Percentiles rank a stretch among this genome's conserved stretches.
Evolutionary conservation across 768 basidiomycete genomes (phyloP).

Genomic region (Auricularia sp.): DNA sequence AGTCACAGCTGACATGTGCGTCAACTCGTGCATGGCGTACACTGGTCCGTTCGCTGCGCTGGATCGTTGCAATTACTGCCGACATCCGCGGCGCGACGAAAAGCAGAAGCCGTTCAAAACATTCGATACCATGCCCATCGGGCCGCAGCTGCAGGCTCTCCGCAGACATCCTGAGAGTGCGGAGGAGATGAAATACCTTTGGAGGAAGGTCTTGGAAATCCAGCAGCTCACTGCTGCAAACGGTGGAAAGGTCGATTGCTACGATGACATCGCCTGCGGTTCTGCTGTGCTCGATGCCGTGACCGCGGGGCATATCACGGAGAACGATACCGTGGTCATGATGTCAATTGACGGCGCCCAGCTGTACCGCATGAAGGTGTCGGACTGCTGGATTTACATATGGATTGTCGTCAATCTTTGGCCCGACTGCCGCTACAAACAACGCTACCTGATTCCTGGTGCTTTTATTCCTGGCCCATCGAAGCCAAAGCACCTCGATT

Average conservation of each 20-base stretch:
- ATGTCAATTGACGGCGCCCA: conserved; percentile 33
- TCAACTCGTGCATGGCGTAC: conserved; percentile 16
- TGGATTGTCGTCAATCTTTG: conserved; percentile 21
- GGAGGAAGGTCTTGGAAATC: background rate
- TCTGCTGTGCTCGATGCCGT: conserved; percentile 18
- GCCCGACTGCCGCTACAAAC: conserved; percentile 22
- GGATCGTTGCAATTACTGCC: conserved; percentile 11
- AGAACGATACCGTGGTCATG: conserved; percentile 25
- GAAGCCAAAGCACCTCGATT: conserved; percentile 24
- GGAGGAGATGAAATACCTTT: conserved; percentile 16
- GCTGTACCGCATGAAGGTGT: conserved; percentile 31
- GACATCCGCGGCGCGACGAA: conserved; percentile 8
- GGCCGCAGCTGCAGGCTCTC: conserved; percentile 12
- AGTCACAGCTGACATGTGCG: conserved; percentile 20
- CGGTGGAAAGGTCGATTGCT: conserved; percentile 3
- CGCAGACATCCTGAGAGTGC: conserved; percentile 16
- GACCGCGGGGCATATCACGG: conserved; percentile 9
- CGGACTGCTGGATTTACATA: conserved; percentile 33
- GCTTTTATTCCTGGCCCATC: conserved; percentile 24
- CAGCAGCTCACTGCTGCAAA: conserved; percentile 2
- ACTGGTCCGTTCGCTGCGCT: conserved; percentile 14
- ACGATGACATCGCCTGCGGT: conserved; percentile 24
- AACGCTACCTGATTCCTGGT: conserved; percentile 21
- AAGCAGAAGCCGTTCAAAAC: background rate
- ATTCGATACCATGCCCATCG: conserved; percentile 15